phyloP scores from a whole-genome alignment of 2,329 filamentous ascomycete genomes.

The Aureobasidium namibiae region DNA sequence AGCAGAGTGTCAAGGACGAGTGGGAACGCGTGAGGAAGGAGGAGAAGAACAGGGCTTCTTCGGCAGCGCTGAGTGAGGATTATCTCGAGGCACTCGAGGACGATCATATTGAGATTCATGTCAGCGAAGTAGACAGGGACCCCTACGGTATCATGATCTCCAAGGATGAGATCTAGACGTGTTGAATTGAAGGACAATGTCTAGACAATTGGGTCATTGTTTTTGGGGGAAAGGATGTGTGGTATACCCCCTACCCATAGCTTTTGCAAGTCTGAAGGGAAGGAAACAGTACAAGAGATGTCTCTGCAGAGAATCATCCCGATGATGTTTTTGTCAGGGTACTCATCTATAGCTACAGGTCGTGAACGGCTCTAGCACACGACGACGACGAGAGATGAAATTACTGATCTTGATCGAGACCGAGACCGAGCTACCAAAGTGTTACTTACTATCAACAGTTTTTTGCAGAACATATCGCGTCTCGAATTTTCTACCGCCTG shows the following conservation, averaged over 20 bases:
- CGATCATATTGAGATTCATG: constrained; percentile 53
- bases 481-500: not conserved
- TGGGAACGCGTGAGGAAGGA: constrained; percentile 44
- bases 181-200: not conserved
- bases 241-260: not conserved
- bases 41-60: constrained; percentile 26
- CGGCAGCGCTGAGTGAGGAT: constrained; percentile 26
- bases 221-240: not conserved
- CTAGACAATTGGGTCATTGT: not conserved
- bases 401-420: too few species aligned
- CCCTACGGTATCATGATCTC: constrained; percentile 68
- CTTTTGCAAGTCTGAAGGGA: not conserved
- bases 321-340: too few species aligned
- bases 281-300: too few species aligned
- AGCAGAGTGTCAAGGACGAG: constrained; percentile 48
- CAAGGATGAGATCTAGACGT: constrained; percentile 23
- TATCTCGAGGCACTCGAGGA: constrained; percentile 44
- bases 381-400: too few species aligned
- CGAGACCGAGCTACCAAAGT: too few species aligned
- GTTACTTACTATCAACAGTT: too few species aligned
- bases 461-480: too few species aligned
- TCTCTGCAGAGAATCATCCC: too few species aligned
- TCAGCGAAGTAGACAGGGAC: constrained; percentile 76
- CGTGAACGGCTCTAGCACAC: too few species aligned
- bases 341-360: too few species aligned